Base-by-base conservation (phyloP, 768 basidiomycete species). In the Russula ochroleuca region DNA sequence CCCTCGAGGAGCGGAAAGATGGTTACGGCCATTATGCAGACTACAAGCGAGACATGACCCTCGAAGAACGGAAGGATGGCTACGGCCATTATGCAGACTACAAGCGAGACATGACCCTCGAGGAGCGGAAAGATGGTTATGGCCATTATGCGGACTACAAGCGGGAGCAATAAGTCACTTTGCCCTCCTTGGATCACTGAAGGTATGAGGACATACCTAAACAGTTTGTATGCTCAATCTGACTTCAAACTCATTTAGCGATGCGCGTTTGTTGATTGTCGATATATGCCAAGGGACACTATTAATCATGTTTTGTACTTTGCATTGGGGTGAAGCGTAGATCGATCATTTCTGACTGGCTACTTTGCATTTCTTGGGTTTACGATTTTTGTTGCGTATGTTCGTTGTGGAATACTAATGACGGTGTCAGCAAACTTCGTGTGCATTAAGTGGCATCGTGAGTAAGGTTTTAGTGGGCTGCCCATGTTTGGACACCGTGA, bases 11-110 rank as follows among this genome's bases (percentile, higher is more conserved):
- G 28, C 58, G 63, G 40, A 7, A 28, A 1, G 3, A 0, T 0
- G 11, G 2, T 8, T 7, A 1, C 0, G 25, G 15, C 5, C 0
- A 0, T 0, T 15, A 40, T 0, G 0, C 1, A 0, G 47, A 64
- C 15, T 40, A 3, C 5, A 60, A 35, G 40, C 40, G 40, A 15
- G 17, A 41, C 6, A n/a, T n/a, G 63, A 14, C 14, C 2, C 9
- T 31, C 3, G 51, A 59, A 13, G 45, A 55, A n/a, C 58, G 63
- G 40, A 7, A 28, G 1, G 3, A 0, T 0, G 11, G 2, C 9
- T 7, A 1, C 0, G 25, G 15, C 5, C 0, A 0, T 0, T 15
- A 40, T 0, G 0, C 1, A 0, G 47, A 64, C 15, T 40, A 3
- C 5, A 60, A 35, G 40, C 40, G 40, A 15, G 17, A 41, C 6